Base-by-base conservation (phyloP, 192 early-diverging fungal species). In the Dissophora ornata region DNA sequence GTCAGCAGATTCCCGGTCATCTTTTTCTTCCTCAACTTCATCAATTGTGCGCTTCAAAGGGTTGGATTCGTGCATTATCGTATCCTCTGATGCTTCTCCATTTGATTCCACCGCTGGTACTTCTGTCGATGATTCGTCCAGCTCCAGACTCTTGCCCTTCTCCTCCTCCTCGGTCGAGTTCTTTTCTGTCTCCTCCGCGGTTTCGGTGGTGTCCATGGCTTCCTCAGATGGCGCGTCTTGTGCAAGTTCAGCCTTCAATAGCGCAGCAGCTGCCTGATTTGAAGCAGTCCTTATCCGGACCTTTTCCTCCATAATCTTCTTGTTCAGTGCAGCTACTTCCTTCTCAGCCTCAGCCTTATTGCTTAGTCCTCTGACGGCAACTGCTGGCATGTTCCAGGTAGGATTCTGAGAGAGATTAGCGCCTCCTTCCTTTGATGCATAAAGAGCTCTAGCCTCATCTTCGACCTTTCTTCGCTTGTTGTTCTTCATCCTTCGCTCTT, bases 181-280 rank as follows among this genome's bases (percentile, higher is more conserved):
- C 24, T 7, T 54, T 22, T 42, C 42, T 5, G 16, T 12, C 10
- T 79, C 82, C 13, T 70, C 81, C 3, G 84, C 80, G 53, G 84
- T 75, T 45, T 90, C 89, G 16, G 53, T 63, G 9, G 21, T 34
- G 5, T 77, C 80, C 46, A 38, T 57, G 4, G 47, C 19, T 12
- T 47, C 52, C 2, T 80, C 45, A 3, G 26, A 57, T 19, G 70
- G 26, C 15, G 21, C 18, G 18, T 62, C 29, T 69, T 71, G 51
- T 16, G 70, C 79, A 26, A 94, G 61, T 38, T 84, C 78, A 12
- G 90, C 87, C 51, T 88, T 92, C 62, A 96, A 82, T 1, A 81
- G 78, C 12, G 83, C 81, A 38, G 91, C 93, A 4, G 86, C 83
- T 4, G 86, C 86, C 61, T 87, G 73, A 53, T 77, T 77, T 11